Conservation (phyloP, 192 early-diverging fungal species). For the Obelidium mucronatum region DNA sequence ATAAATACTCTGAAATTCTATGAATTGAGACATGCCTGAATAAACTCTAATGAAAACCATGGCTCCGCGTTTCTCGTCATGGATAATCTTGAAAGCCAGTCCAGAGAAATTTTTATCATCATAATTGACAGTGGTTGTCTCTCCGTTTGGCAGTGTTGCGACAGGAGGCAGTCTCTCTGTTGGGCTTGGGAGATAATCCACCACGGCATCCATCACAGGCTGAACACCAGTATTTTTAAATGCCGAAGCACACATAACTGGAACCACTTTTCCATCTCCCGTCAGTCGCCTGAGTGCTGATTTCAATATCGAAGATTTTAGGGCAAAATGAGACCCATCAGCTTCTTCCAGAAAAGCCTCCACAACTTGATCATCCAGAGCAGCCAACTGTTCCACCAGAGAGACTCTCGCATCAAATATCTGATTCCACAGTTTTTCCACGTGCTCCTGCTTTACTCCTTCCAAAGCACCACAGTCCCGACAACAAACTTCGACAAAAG, state of each 20-base stretch:
- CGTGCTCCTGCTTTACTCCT: conserved; percentile 3
- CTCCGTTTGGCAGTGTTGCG: conserved; percentile 35
- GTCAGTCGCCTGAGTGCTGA: conserved; percentile 77
- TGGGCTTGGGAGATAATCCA: conserved; percentile 86
- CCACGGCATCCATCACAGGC: conserved; percentile 86
- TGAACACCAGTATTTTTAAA: conserved; percentile 94
- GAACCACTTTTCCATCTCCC: conserved; percentile 70
- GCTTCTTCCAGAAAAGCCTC: conserved; percentile 79
- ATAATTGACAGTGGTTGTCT: not conserved
- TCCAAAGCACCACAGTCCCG: not conserved
- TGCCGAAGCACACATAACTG: conserved; percentile 88
- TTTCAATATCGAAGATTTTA: conserved; percentile 68
- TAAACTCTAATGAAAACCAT: conserved; percentile 94
- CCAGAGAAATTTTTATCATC: conserved; percentile 62
- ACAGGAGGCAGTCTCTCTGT: conserved; percentile 68
- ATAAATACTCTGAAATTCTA: conserved; percentile 20
- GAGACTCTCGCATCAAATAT: conserved; percentile 63
- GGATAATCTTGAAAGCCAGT: conserved; percentile 93
- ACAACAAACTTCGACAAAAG: not conserved
- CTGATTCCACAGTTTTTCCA: conserved; percentile 20
- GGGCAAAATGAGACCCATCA: conserved; percentile 73
- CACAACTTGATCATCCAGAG: conserved; percentile 82
- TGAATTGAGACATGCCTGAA: conserved; percentile 59
- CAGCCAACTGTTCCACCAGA: conserved; percentile 84
- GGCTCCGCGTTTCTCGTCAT: conserved; percentile 84